Base-by-base conservation (phyloP, 2,329 filamentous ascomycete genomes). In the Fusarium graminum region DNA sequence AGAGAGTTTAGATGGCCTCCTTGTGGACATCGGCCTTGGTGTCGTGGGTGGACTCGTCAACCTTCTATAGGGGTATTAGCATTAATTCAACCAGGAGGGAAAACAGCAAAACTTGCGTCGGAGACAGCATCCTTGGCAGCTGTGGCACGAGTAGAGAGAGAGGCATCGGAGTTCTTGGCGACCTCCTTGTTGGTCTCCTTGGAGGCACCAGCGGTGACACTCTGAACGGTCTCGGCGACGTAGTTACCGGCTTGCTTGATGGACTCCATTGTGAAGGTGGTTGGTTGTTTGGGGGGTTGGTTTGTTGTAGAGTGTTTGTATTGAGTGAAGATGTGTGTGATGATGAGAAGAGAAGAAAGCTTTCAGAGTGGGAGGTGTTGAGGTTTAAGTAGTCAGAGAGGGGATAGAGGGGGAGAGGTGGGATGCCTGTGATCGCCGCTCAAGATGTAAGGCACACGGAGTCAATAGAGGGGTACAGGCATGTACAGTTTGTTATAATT, bases 141-240 rank as follows among this genome's bases (percentile, higher is more conserved):
- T 17, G 76, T 73, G 60, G 78, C 71, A 62, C 22, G 22, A 6
- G 22, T 22, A 22, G 22, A 22, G 4, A 22, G 22, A 22, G 22
- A 22, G 6, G 22, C 22, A 22, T 22, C 22, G 4, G 22, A 22
- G 76, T 88, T 85, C 84, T 91, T 90, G 77, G 88, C 88, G 70
- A 88, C 80, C 59, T 63, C 30, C 86, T 91, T 91, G 87, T 91
- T 91, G 82, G 82, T 81, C 82, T 91, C 88, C 85, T 91, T 90
- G 81, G 82, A 86, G 67, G 84, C 83, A 72, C 83, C 82, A 63
- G 83, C 80, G 69, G 81, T 74, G 50, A 82, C 81, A 72, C 87
- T 83, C 82, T 90, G 85, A 74, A 90, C 77, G 71, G 81, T 81
- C 85, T 91, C 89, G 70, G 86, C 79, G 80, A 90, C 87, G 85